Evolutionary conservation across 345 rosid species (phyloP).

Genomic region (Mercurialis annua): DNA sequence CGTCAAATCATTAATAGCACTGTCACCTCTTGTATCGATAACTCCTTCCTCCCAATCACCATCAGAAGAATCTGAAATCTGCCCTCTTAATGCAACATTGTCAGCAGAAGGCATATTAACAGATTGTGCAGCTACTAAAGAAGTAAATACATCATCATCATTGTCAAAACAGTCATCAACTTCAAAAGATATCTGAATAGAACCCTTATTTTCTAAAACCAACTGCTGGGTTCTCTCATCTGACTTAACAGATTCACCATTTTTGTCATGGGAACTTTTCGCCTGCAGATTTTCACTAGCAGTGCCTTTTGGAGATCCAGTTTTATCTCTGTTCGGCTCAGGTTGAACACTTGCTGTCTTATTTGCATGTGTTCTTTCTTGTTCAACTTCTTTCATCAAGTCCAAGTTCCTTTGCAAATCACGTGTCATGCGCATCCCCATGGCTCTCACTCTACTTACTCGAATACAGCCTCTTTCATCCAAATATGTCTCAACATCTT

Average conservation of each 20-base stretch:
- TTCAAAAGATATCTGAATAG: constrained; percentile 75
- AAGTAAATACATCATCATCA: constrained; percentile 73
- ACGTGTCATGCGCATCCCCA: constrained; percentile 95
- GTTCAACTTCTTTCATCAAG: constrained; percentile 80
- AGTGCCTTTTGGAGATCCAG: constrained; percentile 24
- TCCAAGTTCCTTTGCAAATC: constrained; percentile 94
- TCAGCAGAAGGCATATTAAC: constrained; percentile 37
- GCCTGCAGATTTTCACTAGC: constrained; percentile 35
- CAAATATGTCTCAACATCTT: constrained; percentile 68
- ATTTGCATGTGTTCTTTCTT: constrained; percentile 32
- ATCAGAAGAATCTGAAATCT: constrained; percentile 52
- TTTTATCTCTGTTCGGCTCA: constrained; percentile 25
- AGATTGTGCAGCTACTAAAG: constrained; percentile 60
- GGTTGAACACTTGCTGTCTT: constrained; percentile 24
- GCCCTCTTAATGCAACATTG: constrained; percentile 30
- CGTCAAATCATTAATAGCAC: constrained; percentile 23
- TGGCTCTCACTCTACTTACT: constrained; percentile 73
- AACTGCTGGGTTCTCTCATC: constrained; percentile 32
- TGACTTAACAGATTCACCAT: constrained; percentile 32
- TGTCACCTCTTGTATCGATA: constrained; percentile 25
- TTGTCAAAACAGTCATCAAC: constrained; percentile 44
- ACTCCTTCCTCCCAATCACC: constrained; percentile 66
- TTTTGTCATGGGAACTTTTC: constrained; percentile 29
- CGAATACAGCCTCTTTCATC: constrained; percentile 78
- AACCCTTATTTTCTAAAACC: constrained; percentile 27